phyloP scores from a whole-genome alignment of 2,329 filamentous ascomycete species.

The Paracoccidioides lutzii region DNA sequence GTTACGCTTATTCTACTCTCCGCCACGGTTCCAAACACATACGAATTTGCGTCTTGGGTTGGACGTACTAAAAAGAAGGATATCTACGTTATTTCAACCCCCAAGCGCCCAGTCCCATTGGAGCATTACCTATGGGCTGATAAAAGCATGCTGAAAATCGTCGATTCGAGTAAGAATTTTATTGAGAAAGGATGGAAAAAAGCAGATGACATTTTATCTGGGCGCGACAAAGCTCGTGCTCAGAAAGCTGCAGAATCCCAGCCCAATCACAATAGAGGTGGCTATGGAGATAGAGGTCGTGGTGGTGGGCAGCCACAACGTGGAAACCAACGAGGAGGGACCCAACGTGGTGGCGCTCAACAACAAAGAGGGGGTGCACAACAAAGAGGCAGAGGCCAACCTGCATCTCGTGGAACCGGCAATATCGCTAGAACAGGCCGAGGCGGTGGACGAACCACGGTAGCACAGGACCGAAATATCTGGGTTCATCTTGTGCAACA shows the following conservation, averaged over 20 bases:
- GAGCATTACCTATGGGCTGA: constrained; percentile 95
- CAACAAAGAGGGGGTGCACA: constrained; percentile 37
- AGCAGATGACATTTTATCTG: constrained; percentile 68
- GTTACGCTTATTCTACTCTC: constrained; percentile 91
- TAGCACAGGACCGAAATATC: constrained; percentile 86
- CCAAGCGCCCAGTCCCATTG: constrained; percentile 84
- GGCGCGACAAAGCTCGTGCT: constrained; percentile 62
- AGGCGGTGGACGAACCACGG: constrained; percentile 72
- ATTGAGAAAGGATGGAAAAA: constrained; percentile 90
- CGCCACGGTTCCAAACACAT: constrained; percentile 91
- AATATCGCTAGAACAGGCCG: constrained; percentile 85
- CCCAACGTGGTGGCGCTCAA: constrained; percentile 13
- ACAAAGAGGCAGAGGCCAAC: constrained; percentile 42
- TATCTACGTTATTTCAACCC: constrained; percentile 96
- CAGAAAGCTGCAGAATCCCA: constrained; percentile 39
- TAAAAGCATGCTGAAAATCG: constrained; percentile 87
- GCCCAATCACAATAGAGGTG: constrained; percentile 42
- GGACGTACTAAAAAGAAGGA: constrained; percentile 96
- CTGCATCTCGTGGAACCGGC: constrained; percentile 50
- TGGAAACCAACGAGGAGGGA: constrained; percentile 17
- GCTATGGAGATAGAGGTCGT: constrained; percentile 31
- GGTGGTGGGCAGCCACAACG: constrained; percentile 11
- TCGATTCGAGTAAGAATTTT: constrained; percentile 84
- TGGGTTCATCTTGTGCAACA: constrained; percentile 95
- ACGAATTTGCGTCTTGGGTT: constrained; percentile 98